phyloP scores from a whole-genome alignment of 139 green algal genomes.

The Tetraselmis striata region DNA sequence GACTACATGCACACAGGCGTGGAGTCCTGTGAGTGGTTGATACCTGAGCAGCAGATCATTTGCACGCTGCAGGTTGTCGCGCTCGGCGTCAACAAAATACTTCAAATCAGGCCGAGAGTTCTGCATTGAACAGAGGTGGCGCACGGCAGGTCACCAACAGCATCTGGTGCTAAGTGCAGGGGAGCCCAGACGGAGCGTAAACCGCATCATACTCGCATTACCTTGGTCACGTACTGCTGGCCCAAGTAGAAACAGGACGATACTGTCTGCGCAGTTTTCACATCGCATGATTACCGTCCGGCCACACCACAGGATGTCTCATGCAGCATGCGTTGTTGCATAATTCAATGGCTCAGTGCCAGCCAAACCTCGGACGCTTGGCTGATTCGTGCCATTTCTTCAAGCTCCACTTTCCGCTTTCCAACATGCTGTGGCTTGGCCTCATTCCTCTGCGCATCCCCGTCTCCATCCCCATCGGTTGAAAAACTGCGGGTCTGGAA shows the following conservation, averaged over 20 bases:
- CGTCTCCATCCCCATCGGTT: no score
- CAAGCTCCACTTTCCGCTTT: no score
- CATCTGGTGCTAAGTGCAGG: not conserved
- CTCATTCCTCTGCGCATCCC: no score
- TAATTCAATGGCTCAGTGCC: not conserved
- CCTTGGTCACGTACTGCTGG: not conserved
- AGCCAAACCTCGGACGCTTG: not conserved
- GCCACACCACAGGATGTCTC: not conserved
- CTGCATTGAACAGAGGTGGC: not conserved
- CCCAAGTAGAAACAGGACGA: not conserved
- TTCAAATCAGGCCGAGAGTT: not conserved
- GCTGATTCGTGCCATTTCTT: not conserved
- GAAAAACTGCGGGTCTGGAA: no score
- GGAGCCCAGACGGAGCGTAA: not conserved
- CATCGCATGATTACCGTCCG: no score
- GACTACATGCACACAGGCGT: no score
- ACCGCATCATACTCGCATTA: no score
- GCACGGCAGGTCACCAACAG: not conserved
- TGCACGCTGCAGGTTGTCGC: not conserved
- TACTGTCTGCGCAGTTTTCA: not conserved
- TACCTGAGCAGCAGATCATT: not conserved
- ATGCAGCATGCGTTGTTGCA: not conserved
- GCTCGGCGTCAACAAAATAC: not conserved
- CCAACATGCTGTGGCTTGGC: no score
- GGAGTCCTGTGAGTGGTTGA: no score